Evolutionary conservation across 257 asterid species (phyloP), one percentile per base, ranked within the genome.

Genomic region (Nicotiana undulata): DNA sequence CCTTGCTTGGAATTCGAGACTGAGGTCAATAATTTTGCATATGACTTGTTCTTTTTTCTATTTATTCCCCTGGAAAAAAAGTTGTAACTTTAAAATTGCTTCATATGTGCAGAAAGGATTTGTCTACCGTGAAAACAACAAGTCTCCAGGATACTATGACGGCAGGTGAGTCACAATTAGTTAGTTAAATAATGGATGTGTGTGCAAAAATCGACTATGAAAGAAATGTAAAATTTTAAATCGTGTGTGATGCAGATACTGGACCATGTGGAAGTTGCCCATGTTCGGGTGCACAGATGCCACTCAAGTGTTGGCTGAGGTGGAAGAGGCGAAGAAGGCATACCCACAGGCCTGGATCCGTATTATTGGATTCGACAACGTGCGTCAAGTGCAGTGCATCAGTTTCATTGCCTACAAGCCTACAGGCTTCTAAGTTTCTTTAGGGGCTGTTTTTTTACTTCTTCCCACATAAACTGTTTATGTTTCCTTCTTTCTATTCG

Each of bases 221-320:
- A 40, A 0, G 0, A 40, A 40, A 40, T 8, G 3, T n/a, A n/a
- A n/a, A n/a, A n/a, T n/a, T n/a, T 40, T 51, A 51, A 51, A 13
- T 13, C 2, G 2, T 5, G 17, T 11, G 0, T 40, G 11, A 10
- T 11, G 5, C 18, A 51, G 56, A 0, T 88, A 91, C 86, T 88
- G 91, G 93, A 84, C 87, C 31, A 86, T 90, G 91, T 90, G 92
- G 94, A 90, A 91, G 89, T 46, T 88, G 67, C 92, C 93, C 32
- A 91, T 91, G 92, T 91, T 83, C 16, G 91, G 92, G 40, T 88
- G 93, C 89, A 89, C 86, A 0, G 93, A 91, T 22, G 34, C 91
- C 0, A 1, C 83, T 2, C 92, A 88, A 80, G 93, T 91, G 77
- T 0, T 88, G 72, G 40, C 13, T 6, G 92, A 91, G 85, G 40